Evolutionary conservation across 1,284 basidiomycete species (phyloP).

Genomic region (Boletus semigastroideus): DNA sequence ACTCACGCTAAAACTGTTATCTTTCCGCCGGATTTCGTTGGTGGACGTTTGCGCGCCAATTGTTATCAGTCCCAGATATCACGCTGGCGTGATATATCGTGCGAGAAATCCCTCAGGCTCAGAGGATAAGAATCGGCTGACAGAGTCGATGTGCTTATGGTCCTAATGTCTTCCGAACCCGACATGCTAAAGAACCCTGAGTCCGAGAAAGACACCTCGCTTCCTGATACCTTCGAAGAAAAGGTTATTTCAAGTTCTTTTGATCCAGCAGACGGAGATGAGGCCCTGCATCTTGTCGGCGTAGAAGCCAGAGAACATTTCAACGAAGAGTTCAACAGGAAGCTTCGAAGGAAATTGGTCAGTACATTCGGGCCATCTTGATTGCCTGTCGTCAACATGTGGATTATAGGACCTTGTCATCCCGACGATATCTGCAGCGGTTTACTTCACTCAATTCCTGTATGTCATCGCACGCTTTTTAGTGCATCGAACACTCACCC

Average conservation of each 20-base stretch:
- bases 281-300: conserved; percentile 60
- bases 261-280: conserved; percentile 48
- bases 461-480: conserved; percentile 22
- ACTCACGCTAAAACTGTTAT: conserved; percentile 20
- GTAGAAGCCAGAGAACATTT: conserved; percentile 50
- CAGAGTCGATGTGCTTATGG: not conserved
- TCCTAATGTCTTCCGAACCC: conserved; percentile 21
- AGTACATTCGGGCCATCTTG: conserved; percentile 13
- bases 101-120: conserved; percentile 3
- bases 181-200: conserved; percentile 8
- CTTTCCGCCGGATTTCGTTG: conserved; percentile 6
- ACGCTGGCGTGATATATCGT: not conserved
- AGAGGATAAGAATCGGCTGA: conserved; percentile 15
- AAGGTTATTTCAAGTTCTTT: conserved; percentile 22
- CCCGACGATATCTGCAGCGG: conserved; percentile 60
- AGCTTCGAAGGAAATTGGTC: conserved; percentile 59
- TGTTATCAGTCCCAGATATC: conserved; percentile 14
- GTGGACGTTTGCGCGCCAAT: not conserved
- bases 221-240: conserved; percentile 14
- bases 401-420: conserved; percentile 51
- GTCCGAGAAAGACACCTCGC: conserved; percentile 12
- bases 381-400: not conserved
- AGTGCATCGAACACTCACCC: conserved; percentile 1
- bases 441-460: conserved; percentile 69
- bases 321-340: conserved; percentile 59